phyloP scores from a whole-genome alignment of 2,329 filamentous ascomycete genomes.

The Didymella segeticola region DNA sequence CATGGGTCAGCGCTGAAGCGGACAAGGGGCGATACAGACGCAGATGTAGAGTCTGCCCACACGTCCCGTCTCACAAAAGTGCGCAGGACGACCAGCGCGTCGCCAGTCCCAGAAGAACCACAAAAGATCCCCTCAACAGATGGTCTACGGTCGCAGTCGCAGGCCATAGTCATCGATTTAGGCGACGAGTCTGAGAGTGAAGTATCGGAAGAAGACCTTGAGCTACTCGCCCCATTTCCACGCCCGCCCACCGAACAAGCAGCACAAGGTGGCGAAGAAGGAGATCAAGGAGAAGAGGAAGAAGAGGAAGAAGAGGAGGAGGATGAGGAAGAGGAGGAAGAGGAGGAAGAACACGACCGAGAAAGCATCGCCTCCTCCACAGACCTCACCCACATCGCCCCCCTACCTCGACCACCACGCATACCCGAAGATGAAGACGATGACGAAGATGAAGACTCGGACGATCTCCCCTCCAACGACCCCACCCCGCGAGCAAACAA shows the following conservation, averaged over 20 bases:
- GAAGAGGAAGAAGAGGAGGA: too few relatives aligned
- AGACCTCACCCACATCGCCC: constrained; percentile 9
- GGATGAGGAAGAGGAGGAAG: neutral
- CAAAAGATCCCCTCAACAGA: constrained; percentile 32
- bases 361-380: constrained; percentile 26
- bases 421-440: constrained; percentile 8
- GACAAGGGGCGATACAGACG: constrained; percentile 15
- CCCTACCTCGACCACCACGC: constrained; percentile 1
- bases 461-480: constrained; percentile 27
- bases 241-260: neutral
- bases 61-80: constrained; percentile 23
- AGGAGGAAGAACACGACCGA: constrained; percentile 4
- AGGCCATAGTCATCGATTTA: neutral
- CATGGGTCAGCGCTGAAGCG: constrained; percentile 32
- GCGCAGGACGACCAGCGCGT: constrained; percentile 20
- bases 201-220: neutral
- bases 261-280: too few relatives aligned
- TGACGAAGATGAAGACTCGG: neutral
- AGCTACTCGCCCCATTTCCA: neutral
- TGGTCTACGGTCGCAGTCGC: neutral
- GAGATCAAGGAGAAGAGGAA: too few relatives aligned
- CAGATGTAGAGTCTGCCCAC: constrained; percentile 3
- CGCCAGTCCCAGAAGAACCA: constrained; percentile 13
- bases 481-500: constrained; percentile 39
- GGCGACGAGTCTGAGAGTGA: neutral